A percentile compares a stretch with the other conserved stretches of the same genome.
These are phyloP conservation scores for Aspergillus carbonarius DNA, from an alignment of 2,329 filamentous ascomycete species.

Conservation along the genomic window DNA sequence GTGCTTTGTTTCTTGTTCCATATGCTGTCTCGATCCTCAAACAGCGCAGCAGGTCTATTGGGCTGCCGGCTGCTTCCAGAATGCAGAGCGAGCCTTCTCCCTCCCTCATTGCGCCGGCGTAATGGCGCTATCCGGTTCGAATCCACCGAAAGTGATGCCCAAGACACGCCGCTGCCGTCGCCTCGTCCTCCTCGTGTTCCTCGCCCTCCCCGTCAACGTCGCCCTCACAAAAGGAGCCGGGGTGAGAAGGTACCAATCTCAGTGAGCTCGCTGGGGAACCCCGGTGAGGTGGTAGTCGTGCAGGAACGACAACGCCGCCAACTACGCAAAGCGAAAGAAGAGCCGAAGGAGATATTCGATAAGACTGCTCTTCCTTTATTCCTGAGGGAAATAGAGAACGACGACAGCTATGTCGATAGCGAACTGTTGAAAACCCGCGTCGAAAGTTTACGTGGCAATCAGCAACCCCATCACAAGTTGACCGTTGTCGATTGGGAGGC, in stretches of 20 bases:
- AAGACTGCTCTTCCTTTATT: slow-evolving; percentile 23
- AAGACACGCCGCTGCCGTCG: not conserved
- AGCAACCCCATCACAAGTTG: slow-evolving; percentile 28
- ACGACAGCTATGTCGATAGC: slow-evolving; percentile 14
- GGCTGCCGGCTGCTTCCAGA: slow-evolving; percentile 17
- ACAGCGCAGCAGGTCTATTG: slow-evolving; percentile 22
- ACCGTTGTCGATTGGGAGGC: slow-evolving; percentile 28
- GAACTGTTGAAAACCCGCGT: slow-evolving; percentile 26
- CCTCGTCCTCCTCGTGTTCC: not conserved
- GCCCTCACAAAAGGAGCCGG: not conserved
- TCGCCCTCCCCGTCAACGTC: not conserved
- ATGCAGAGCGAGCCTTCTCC: slow-evolving; percentile 8
- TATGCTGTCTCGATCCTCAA: slow-evolving; percentile 30
- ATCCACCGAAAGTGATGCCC: slow-evolving; percentile 13
- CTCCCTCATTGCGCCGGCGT: slow-evolving; percentile 9
- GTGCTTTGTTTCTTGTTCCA: slow-evolving; percentile 10
- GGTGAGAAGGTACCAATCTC: slow-evolving; percentile 25
- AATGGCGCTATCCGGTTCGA: slow-evolving; percentile 22
- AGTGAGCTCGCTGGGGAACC: slow-evolving; percentile 37
- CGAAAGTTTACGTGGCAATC: slow-evolving; percentile 25
- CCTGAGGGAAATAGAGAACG: slow-evolving; percentile 27
- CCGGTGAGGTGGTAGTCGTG: slow-evolving; percentile 39
- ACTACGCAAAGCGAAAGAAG: not conserved
- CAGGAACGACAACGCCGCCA: slow-evolving; percentile 24
- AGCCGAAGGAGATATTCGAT: slow-evolving; percentile 3